A percentile compares a stretch with the other conserved stretches of the same genome.
phyloP scores from a whole-genome alignment of 495 filamentous ascomycete genomes.

The Symbiotaphrina buchneri region DNA sequence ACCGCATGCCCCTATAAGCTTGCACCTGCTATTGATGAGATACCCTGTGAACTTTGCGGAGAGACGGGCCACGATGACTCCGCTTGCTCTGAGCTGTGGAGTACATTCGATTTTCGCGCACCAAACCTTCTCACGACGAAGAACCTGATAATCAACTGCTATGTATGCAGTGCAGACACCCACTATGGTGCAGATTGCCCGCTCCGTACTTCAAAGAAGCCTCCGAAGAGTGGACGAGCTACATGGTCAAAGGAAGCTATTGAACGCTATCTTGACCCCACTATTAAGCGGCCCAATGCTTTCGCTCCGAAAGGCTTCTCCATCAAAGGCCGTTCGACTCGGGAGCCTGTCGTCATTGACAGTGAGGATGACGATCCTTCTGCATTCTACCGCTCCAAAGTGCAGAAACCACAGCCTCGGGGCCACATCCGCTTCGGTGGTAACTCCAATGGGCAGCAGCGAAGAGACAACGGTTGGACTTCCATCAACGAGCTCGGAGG shows the following conservation, averaged over 20 bases:
- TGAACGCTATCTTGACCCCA: not conserved
- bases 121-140: too few relatives aligned
- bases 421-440: too few relatives aligned
- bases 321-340: not conserved
- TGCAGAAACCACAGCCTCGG: too few relatives aligned
- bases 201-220: not conserved
- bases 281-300: not conserved
- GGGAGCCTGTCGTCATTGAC: not conserved
- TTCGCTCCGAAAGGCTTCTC: not conserved
- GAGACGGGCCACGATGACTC: conserved; percentile 1
- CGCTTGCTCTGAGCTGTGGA: conserved; percentile 4
- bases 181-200: conserved; percentile 5
- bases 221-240: not conserved
- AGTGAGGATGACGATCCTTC: not conserved
- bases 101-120: conserved; percentile 2
- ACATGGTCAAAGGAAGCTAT: not conserved
- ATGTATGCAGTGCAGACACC: conserved; percentile 1
- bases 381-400: not conserved
- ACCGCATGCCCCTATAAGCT: not conserved
- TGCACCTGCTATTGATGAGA: not conserved
- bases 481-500: too few relatives aligned
- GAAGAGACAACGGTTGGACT: too few relatives aligned
- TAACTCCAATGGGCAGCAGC: too few relatives aligned
- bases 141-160: conserved; percentile 1
- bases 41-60: conserved; percentile 4